Evolutionary conservation across 768 basidiomycete species (phyloP).

Genomic region (Sporobolomyces phaffii): DNA sequence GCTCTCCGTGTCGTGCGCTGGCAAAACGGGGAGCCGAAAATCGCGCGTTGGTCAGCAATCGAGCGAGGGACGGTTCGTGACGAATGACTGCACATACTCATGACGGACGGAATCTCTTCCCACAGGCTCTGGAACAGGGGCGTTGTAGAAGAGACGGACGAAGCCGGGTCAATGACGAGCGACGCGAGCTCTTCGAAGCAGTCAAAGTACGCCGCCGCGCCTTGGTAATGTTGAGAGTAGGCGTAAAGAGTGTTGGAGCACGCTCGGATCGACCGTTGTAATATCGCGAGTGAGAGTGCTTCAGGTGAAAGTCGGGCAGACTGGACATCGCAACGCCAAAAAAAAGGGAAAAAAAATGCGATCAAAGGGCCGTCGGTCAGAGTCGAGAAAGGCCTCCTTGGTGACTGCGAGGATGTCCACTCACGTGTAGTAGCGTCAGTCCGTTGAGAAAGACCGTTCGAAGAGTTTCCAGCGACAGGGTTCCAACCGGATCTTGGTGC

Average conservation of each 20-base stretch:
- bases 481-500: constrained; percentile 5
- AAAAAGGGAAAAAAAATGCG: no score
- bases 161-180: constrained; percentile 6
- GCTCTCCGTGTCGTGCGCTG: constrained; percentile 2
- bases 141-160: not conserved
- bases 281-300: not conserved
- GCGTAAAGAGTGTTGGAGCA: constrained; percentile 23
- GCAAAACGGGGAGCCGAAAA: not conserved
- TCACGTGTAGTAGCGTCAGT: constrained; percentile 29
- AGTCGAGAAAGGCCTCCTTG: no score
- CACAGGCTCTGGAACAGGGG: constrained; percentile 17
- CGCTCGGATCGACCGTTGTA: constrained; percentile 17
- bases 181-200: constrained; percentile 22
- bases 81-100: constrained; percentile 7
- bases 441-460: constrained; percentile 31
- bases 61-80: not conserved
- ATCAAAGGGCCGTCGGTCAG: no score
- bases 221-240: constrained; percentile 15
- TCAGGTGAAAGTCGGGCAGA: constrained; percentile 9
- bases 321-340: not conserved
- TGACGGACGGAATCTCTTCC: constrained; percentile 23
- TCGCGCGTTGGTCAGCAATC: not conserved
- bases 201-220: constrained; percentile 20
- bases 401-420: no score
- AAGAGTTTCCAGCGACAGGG: constrained; percentile 16